Conservation (phyloP, 2,329 filamentous ascomycete species). For the Gaeumannomyces sp. region DNA sequence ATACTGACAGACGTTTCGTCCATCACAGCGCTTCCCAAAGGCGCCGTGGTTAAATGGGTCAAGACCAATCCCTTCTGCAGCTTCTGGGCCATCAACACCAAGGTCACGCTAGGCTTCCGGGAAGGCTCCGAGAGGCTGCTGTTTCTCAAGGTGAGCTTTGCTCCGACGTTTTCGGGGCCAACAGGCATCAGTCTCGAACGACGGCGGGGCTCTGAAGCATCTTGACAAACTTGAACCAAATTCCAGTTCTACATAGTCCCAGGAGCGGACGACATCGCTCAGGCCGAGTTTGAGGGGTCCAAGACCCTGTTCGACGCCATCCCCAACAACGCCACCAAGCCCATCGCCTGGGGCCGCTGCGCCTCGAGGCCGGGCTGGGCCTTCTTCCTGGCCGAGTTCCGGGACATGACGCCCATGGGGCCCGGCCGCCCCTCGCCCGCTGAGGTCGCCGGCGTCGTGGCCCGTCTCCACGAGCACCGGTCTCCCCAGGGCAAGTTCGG, state of each 20-base stretch:
- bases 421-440: constrained; percentile 10
- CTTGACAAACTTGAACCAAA: neutral
- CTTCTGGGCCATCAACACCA: constrained; percentile 1
- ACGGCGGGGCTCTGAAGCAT: neutral
- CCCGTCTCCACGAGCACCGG: constrained; percentile 53
- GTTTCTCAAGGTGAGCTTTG: too few relatives aligned
- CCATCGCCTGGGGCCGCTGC: neutral
- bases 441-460: constrained; percentile 31
- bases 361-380: neutral
- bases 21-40: neutral
- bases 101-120: neutral
- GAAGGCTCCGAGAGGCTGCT: neutral
- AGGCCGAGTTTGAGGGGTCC: neutral
- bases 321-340: neutral
- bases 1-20: neutral
- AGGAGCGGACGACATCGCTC: neutral
- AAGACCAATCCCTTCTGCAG: neutral
- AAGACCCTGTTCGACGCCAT: neutral
- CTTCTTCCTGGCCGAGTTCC: neutral
- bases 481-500: constrained; percentile 16
- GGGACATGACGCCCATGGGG: constrained; percentile 38
- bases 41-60: neutral
- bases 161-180: too few relatives aligned
- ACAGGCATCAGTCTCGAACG: too few relatives aligned
- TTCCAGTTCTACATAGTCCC: neutral